Evolutionary conservation across 2,329 filamentous ascomycete genomes (phyloP).

Genomic region (Hypoxylon sp.): DNA sequence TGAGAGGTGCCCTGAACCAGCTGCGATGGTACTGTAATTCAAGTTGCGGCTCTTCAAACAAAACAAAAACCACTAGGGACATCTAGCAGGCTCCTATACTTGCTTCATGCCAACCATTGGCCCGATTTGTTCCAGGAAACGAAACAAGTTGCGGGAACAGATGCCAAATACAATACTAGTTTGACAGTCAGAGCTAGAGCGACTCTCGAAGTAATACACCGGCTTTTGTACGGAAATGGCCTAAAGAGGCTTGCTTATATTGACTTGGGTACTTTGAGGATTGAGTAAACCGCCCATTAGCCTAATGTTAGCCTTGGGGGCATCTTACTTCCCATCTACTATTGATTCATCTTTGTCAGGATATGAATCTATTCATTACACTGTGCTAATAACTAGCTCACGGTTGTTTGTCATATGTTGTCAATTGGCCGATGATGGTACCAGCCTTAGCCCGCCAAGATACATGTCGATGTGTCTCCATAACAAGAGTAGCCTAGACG

Average conservation of each 20-base stretch:
- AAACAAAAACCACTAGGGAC: conserved; percentile 9
- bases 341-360: background rate
- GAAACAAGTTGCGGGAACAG: background rate
- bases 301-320: background rate
- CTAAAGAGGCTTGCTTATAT: background rate
- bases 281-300: background rate
- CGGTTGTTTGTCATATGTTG: background rate
- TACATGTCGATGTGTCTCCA: conserved; percentile 1
- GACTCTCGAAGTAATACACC: background rate
- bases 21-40: conserved; percentile 2
- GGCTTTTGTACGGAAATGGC: background rate
- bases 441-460: background rate
- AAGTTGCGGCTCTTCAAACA: conserved; percentile 19
- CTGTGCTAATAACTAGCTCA: background rate
- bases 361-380: background rate
- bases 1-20: background rate
- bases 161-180: background rate
- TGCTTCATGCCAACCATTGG: background rate
- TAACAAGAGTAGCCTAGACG: background rate
- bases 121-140: background rate
- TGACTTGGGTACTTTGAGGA: background rate
- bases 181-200: background rate
- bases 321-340: background rate
- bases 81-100: conserved; percentile 1
- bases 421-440: background rate